Evolutionary conservation across 176 grass and related monocot species (phyloP).

Genomic region (Phragmites australis): DNA sequence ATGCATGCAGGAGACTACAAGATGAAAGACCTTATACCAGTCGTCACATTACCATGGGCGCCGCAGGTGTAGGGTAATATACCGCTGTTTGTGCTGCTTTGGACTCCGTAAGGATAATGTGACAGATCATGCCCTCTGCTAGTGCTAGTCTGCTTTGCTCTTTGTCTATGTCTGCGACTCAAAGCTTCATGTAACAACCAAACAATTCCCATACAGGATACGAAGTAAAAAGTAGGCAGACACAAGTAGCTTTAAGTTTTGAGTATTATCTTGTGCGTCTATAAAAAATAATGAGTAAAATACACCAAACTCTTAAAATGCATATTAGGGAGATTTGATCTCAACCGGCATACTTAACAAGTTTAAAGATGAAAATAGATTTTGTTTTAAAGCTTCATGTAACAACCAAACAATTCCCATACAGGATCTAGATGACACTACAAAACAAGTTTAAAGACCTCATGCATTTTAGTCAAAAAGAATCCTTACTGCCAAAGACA

Average conservation of each 20-base stretch:
- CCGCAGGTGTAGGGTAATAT: slow-evolving; percentile 5
- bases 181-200: background rate
- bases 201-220: background rate
- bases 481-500: too few relatives aligned
- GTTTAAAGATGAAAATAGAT: too few relatives aligned
- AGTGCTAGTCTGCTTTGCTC: background rate
- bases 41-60: slow-evolving; percentile 23
- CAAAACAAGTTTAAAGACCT: too few relatives aligned
- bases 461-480: too few relatives aligned
- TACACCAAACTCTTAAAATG: too few relatives aligned
- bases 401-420: background rate
- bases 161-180: background rate
- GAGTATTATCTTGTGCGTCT: too few relatives aligned
- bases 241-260: background rate
- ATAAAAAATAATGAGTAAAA: too few relatives aligned
- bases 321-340: too few relatives aligned
- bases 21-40: background rate
- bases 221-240: background rate
- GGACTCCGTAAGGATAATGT: background rate
- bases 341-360: too few relatives aligned
- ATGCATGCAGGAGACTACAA: background rate
- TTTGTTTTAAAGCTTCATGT: background rate
- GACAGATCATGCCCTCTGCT: background rate
- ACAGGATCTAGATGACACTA: too few relatives aligned
- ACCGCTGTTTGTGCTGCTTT: background rate